Base-by-base conservation (phyloP, 148 eudicot genomes). In the Agrostemma githago region DNA sequence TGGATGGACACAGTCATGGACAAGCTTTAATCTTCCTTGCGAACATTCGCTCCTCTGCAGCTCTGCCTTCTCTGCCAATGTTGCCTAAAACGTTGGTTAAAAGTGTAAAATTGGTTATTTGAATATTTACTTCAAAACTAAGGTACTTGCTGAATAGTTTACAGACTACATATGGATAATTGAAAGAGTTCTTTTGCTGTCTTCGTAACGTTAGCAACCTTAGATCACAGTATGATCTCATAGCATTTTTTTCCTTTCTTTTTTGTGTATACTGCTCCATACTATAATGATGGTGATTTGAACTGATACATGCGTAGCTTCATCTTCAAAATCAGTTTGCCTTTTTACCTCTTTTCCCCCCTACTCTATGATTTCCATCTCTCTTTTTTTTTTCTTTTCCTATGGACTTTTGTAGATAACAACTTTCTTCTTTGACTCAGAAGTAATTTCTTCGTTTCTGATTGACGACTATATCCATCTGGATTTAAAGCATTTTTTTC, bases 401-500 rank as follows among this genome's bases (percentile, higher is more conserved):
- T 43, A 19, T 44, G 2, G 57, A 46, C 16, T 57, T 37, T 46
- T 63, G n/a, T 17, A 40, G 39, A 6, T 39, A 38, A 38, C 6
- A 19, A 3, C 17, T 56, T 14, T 38, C 59, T 5, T 70, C 40
- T 8, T 44, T 39, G 41, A 12, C 51, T 20, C 26, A 9, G n/a
- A n/a, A n/a, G 10, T 21, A 57, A 2, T 38, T 21, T 46, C 2
- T 68, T 40, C 9, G 19, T 17, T 72, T 56, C 62, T 38, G 34
- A 68, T 44, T 46, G 48, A 26, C 26, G 34, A 38, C 6, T 62
- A 53, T 65, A 9, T 70, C 69, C 63, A 20, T 48, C 68, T 72
- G 57, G 80, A 67, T 64, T 73, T 66, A 74, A 76, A 79, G 3
- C 66, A 42, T 59, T 66, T n/a, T n/a, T 51, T 83, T 78, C 53